A percentile compares a stretch with the other conserved stretches of the same genome.
Evolutionary conservation across 2,329 filamentous ascomycete species (phyloP).

Genomic region (Colletotrichum sojae): DNA sequence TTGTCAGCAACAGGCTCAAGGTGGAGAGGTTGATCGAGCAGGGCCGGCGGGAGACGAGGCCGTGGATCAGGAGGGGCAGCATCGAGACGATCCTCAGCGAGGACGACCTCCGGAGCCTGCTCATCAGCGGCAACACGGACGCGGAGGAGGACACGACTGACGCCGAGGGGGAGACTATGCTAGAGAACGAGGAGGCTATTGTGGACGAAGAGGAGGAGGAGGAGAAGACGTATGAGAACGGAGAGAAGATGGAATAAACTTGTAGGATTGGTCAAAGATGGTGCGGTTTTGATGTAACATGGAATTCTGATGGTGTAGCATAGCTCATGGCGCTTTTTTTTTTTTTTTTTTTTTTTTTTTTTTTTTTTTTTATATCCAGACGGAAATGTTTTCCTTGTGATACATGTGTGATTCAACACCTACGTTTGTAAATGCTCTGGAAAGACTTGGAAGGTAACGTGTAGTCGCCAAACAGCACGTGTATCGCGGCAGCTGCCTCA

Average conservation of each 20-base stretch:
- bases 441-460: too few relatives aligned
- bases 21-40: constrained; percentile 80
- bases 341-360: background rate
- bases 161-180: constrained; percentile 47
- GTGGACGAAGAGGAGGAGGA: constrained; percentile 26
- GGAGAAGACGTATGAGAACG: background rate
- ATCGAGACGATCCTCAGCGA: constrained; percentile 74
- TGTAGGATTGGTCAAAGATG: background rate
- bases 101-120: constrained; percentile 68
- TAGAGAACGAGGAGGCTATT: constrained; percentile 46
- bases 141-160: constrained; percentile 42
- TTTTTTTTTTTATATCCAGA: background rate
- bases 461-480: too few relatives aligned
- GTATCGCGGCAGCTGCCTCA: background rate
- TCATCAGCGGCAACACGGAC: constrained; percentile 49
- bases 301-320: background rate
- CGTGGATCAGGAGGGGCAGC: constrained; percentile 63
- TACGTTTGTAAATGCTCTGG: background rate
- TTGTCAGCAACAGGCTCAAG: constrained; percentile 88
- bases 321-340: constrained; percentile 1
- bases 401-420: background rate
- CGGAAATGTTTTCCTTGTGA: background rate
- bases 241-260: constrained; percentile 7
- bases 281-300: background rate
- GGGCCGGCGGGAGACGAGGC: constrained; percentile 68